These are phyloP conservation scores for Phialemonium atrogriseum DNA, from an alignment of 2,329 filamentous ascomycete genomes.

Conservation along the genomic window DNA sequence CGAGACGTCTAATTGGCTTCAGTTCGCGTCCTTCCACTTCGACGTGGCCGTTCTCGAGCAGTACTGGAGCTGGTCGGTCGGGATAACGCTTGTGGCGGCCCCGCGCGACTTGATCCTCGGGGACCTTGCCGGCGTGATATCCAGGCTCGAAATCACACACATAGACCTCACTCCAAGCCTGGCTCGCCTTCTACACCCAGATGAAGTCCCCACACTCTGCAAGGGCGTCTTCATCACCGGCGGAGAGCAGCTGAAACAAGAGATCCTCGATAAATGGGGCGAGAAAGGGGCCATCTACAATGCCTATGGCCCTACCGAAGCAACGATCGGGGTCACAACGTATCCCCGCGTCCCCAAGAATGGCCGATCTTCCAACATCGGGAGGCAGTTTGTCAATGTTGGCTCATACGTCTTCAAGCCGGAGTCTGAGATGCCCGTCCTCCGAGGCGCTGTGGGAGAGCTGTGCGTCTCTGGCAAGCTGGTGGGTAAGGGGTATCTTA, in stretches of 20 bases:
- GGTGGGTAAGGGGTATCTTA: slow-evolving; percentile 84
- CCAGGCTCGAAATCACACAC: slow-evolving; percentile 68
- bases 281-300: slow-evolving; percentile 77
- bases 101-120: slow-evolving; percentile 80
- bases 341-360: slow-evolving; percentile 70
- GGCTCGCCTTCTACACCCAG: slow-evolving; percentile 67
- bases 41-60: slow-evolving; percentile 91
- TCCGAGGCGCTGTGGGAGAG: slow-evolving; percentile 75
- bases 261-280: slow-evolving; percentile 83
- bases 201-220: slow-evolving; percentile 72
- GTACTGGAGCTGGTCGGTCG: slow-evolving; percentile 92
- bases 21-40: slow-evolving; percentile 92
- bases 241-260: slow-evolving; percentile 79
- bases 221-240: slow-evolving; percentile 88
- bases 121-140: slow-evolving; percentile 68
- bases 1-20: slow-evolving; percentile 67
- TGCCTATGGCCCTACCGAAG: slow-evolving; percentile 85
- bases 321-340: slow-evolving; percentile 88
- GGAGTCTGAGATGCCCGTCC: slow-evolving; percentile 60
- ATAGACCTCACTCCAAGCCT: slow-evolving; percentile 88
- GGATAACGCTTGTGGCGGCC: slow-evolving; percentile 74
- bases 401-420: slow-evolving; percentile 71
- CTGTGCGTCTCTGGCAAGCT: slow-evolving; percentile 81
- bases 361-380: slow-evolving; percentile 82
- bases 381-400: slow-evolving; percentile 78